Base-by-base conservation (phyloP, 805 yeast genomes). In the Suhomyces canberraensis region DNA sequence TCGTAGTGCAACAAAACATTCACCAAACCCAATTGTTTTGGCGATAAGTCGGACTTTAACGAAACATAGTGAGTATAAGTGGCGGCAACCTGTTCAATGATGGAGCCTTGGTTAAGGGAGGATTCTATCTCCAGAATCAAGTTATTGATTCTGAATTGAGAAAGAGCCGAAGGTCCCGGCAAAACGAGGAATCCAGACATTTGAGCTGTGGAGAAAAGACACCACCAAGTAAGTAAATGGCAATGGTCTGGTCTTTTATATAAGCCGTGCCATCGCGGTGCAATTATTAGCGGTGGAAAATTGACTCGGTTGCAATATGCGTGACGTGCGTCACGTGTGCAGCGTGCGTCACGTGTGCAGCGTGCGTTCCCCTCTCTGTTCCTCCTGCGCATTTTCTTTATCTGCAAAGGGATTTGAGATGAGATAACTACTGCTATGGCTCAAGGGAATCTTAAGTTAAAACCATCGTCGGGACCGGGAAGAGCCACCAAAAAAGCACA, bases 141-240 rank as follows among this genome's bases (percentile, higher is more conserved):
- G 48, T 75, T 83, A 43, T 79, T 75, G 47, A 89, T 81, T 66
- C 98, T 78, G 64, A 91, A 91, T 34, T 76, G 76, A 35, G 98
- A 90, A 57, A 89, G 72, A 45, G 96, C 97, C 55, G 75, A 76
- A 33, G 96, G 95, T 40, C 98, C 98, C 31, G 95, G 83, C 47
- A 88, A 71, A 43, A 66, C 51, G 47, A 68, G 60, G 42, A 67
- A 68, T 20, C 22, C 22, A 20, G 22, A 20, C 22, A 20, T 20
- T 20, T 20, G 7, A 20, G 22, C 7, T 7, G 7, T 20, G 22
- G 22, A 20, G 9, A 9, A 9, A 20, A 20, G 22, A 20, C 22
- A 9, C 22, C 22, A 20, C 22, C 22, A 7, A 20, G 9, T 20
- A 20, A 20, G 8, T 7, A 9, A 20, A 7, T 20, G 7, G 22